Percentiles rank a stretch among this genome's conserved stretches.
phyloP scores from a whole-genome alignment of 768 basidiomycete species.

The Trametes meyenii region DNA sequence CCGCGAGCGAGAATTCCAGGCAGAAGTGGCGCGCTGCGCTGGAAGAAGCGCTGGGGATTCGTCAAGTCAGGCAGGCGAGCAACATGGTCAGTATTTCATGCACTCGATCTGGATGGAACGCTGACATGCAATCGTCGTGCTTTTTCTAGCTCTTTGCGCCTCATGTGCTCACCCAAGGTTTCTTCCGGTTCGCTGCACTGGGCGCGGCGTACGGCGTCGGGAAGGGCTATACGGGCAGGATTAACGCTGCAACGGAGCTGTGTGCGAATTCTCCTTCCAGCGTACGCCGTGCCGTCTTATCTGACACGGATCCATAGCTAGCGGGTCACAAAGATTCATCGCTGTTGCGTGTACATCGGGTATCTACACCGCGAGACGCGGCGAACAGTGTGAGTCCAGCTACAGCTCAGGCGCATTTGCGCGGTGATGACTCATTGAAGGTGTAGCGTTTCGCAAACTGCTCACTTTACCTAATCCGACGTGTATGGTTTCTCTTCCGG shows the following conservation, averaged over 20 bases:
- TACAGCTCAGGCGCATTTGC: not conserved
- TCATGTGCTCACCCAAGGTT: conserved; percentile 57
- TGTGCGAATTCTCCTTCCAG: conserved; percentile 43
- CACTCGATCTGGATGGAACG: conserved; percentile 13
- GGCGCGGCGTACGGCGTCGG: conserved; percentile 19
- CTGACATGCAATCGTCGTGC: not conserved
- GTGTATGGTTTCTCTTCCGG: conserved; percentile 58
- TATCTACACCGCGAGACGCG: conserved; percentile 62
- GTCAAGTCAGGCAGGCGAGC: conserved; percentile 65
- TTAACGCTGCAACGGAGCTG: conserved; percentile 63
- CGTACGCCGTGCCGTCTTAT: conserved; percentile 5
- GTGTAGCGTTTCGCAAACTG: conserved; percentile 59
- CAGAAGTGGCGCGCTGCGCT: conserved; percentile 66
- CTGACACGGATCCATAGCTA: conserved; percentile 38
- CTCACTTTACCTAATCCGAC: conserved; percentile 53
- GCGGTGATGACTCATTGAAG: not conserved
- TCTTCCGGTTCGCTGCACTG: conserved; percentile 50
- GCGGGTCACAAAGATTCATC: conserved; percentile 56
- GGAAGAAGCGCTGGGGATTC: conserved; percentile 62
- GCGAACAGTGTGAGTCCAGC: conserved; percentile 53
- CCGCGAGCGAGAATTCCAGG: conserved; percentile 56
- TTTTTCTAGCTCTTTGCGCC: conserved; percentile 65
- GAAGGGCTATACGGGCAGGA: conserved; percentile 55
- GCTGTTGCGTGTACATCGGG: conserved; percentile 70
- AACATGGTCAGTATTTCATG: conserved; percentile 59